Percentiles rank a stretch among this genome's conserved stretches.
Evolutionary conservation across 2,329 filamentous ascomycete genomes (phyloP).

Genomic region (Penicillium sp.): DNA sequence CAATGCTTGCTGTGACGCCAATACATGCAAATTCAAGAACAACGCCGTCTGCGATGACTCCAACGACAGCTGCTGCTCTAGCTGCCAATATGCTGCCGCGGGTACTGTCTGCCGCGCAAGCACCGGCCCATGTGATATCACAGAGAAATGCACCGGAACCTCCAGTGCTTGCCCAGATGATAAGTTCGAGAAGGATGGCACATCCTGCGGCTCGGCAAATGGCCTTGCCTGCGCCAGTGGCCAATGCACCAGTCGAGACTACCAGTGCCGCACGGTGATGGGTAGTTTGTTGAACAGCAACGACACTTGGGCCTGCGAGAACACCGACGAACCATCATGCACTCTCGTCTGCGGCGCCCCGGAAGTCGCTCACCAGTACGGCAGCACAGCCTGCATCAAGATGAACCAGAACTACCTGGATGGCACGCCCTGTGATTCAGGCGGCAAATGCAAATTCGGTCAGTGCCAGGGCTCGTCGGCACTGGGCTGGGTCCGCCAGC

Average conservation of each 20-base stretch:
- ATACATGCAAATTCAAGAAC: constrained; percentile 76
- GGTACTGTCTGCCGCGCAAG: constrained; percentile 73
- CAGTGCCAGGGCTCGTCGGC: constrained; percentile 67
- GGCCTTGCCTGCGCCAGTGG: constrained; percentile 75
- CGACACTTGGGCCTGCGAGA: constrained; percentile 73
- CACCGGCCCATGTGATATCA: constrained; percentile 75
- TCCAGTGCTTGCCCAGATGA: constrained; percentile 70
- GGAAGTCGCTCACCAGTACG: constrained; percentile 59
- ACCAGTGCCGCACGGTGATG: constrained; percentile 82
- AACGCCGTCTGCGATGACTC: constrained; percentile 66
- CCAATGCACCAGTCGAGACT: constrained; percentile 86
- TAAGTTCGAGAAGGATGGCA: constrained; percentile 62
- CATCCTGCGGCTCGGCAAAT: constrained; percentile 57
- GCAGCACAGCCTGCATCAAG: constrained; percentile 50
- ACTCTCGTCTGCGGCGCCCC: constrained; percentile 70
- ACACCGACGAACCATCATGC: constrained; percentile 54
- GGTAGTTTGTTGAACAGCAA: constrained; percentile 67
- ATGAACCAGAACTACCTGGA: constrained; percentile 90
- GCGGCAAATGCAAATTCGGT: constrained; percentile 74
- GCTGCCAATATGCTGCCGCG: constrained; percentile 46
- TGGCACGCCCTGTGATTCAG: constrained; percentile 76
- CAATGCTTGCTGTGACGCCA: constrained; percentile 78
- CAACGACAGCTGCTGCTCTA: constrained; percentile 45
- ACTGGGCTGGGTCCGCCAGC: constrained; percentile 67
- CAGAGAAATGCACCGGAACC: constrained; percentile 73